These are phyloP conservation scores for Sugiyamaella neomexicana DNA, from an alignment of 1,139 yeast species.

Conservation along the genomic window DNA sequence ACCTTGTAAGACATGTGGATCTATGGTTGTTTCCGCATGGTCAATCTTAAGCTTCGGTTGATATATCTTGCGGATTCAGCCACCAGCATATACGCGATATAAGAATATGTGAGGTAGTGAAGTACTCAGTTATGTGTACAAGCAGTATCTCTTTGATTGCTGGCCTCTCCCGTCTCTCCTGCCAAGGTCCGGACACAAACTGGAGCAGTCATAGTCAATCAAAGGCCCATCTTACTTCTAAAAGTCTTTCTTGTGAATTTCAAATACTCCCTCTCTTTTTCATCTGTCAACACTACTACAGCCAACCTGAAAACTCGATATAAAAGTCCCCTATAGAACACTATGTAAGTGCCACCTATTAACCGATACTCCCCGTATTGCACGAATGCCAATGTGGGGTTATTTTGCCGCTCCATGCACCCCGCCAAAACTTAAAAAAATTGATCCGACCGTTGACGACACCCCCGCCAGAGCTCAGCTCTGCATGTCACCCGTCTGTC, in stretches of 20 bases:
- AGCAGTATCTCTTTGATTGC: too few species aligned
- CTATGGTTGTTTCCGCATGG: too few species aligned
- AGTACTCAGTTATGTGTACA: background rate
- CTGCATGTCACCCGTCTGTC: background rate
- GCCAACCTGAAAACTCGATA: background rate
- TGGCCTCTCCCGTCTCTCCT: too few species aligned
- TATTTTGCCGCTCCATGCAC: background rate
- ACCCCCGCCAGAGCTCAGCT: background rate
- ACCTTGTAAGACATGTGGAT: too few species aligned
- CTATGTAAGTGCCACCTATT: too few species aligned
- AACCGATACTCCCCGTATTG: background rate
- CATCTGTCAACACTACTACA: background rate
- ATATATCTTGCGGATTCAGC: background rate
- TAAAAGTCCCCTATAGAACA: background rate
- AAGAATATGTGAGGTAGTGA: background rate
- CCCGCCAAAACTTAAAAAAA: constrained; percentile 1
- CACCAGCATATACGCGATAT: background rate
- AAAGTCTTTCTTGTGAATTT: too few species aligned
- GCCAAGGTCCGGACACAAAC: too few species aligned
- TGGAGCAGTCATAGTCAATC: too few species aligned
- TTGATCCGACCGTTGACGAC: background rate
- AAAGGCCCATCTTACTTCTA: too few species aligned
- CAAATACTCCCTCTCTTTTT: too few species aligned
- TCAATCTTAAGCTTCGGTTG: background rate
- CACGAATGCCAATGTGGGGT: background rate